Evolutionary conservation across 768 basidiomycete species (phyloP), one percentile per base, ranked within the genome.

Genomic region (Termitomyces sp.): DNA sequence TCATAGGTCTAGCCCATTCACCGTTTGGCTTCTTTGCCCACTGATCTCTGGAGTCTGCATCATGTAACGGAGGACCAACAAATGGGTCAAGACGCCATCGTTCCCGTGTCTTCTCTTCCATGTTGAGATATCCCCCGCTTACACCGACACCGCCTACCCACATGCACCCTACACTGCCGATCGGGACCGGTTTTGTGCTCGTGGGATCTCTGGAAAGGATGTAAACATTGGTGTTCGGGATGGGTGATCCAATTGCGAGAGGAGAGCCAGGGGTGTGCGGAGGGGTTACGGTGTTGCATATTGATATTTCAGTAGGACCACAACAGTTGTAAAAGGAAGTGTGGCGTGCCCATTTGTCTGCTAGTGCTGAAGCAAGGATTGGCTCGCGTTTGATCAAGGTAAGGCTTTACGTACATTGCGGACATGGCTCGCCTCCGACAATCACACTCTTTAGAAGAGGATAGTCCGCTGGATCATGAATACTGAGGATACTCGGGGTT

Each of bases 81-180:
- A 84, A 85, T 5, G 80, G 82, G 67, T 87, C 85, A 10, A 62
- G 64, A 44, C 65, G 67, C 64, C 82, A 85, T 32, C 80, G 68
- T 66, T 85, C 82, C 54, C 71, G 71, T 8, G 79, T 84, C 67
- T 80, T 83, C 30, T 81, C 80, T 0, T 82, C 80, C 28, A 83
- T 72, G 62, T 81, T 82, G 47, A 84, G 68, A 61, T 86, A 86
- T 2, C 83, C 83, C 43, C 77, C 72, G 18, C 78, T 78, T 36
- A 85, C 78, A 26, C 84, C 82, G n/a, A 72, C 75, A 46, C 85
- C 85, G 43, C 83, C 84, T n/a, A 80, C 85, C 83, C 83, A 85
- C 82, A 85, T 85, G 55, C 74, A 66, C 44, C 76, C 76, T 50
- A 71, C 67, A 13, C 69, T 61, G n/a, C 76, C 76, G 28, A 77